Conservation (phyloP, 305 asterid genomes). For the Andrographis paniculata region DNA sequence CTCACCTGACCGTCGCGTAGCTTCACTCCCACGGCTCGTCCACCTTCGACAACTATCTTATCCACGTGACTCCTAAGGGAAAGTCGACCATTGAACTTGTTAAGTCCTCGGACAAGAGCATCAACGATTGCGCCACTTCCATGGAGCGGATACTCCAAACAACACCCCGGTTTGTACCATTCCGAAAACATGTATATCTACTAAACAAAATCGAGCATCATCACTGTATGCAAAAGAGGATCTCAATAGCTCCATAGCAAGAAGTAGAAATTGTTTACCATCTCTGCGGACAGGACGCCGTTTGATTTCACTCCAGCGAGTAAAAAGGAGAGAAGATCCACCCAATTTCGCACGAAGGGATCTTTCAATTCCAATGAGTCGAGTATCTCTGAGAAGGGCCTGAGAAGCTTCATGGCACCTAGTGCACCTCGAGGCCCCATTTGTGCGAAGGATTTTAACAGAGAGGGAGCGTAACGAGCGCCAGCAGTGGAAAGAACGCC, state of each 20-base stretch:
- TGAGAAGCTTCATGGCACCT: slow-evolving; percentile 80
- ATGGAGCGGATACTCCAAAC: slow-evolving; percentile 80
- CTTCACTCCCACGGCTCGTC: slow-evolving; percentile 85
- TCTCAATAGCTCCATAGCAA: not conserved
- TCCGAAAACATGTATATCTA: slow-evolving; percentile 94
- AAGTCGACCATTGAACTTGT: slow-evolving; percentile 77
- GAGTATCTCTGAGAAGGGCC: slow-evolving; percentile 72
- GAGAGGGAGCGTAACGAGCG: slow-evolving; percentile 81
- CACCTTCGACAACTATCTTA: slow-evolving; percentile 66
- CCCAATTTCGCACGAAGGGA: slow-evolving; percentile 82
- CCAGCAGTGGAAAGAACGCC: slow-evolving; percentile 90
- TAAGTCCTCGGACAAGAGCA: slow-evolving; percentile 77
- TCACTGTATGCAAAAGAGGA: not conserved
- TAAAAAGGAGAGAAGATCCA: slow-evolving; percentile 82
- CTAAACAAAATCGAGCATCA: too few relatives aligned
- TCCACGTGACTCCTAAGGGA: slow-evolving; percentile 82
- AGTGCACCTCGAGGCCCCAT: slow-evolving; percentile 93
- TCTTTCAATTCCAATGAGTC: slow-evolving; percentile 75
- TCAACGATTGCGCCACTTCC: slow-evolving; percentile 85
- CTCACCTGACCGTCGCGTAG: slow-evolving; percentile 84
- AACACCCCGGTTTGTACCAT: slow-evolving; percentile 91
- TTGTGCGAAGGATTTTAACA: slow-evolving; percentile 74
- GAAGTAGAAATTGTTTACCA: slow-evolving; percentile 45
- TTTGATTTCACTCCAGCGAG: slow-evolving; percentile 92
- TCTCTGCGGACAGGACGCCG: slow-evolving; percentile 88